Base-by-base conservation (phyloP, 108 stramenopile genomes). In the Skeletonema marinoi region DNA sequence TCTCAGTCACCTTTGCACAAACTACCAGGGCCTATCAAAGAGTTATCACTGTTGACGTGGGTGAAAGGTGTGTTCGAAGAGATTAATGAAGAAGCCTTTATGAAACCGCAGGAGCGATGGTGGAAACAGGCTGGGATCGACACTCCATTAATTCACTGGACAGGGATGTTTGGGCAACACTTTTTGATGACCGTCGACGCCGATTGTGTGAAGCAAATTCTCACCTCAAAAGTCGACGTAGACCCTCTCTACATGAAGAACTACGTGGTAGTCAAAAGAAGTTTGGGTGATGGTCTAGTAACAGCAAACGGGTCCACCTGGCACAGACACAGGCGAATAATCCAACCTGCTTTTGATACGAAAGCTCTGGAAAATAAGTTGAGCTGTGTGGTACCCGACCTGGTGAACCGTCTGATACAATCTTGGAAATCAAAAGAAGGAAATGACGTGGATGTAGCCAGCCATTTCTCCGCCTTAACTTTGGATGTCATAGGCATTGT, bases 401-500 rank as follows among this genome's bases (percentile, higher is more conserved):
- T 78, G 10, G 65, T 78, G 10, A 25, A 61, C 1, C 62, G 38
- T 19, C 71, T 91, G 19, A 67, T 88, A 16, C 46, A 64, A 4
- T 77, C 51, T n/a, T 90, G 90, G 90, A 78, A 85, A 38, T 39
- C 58, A 30, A 86, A 32, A 50, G 42, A 30, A 36, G 71, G 66
- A n/a, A 42, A 72, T 51, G 89, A 85, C 38, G 88, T 91, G 61
- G 85, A 88, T 17, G 19, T 91, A 6, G 21, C 62, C 6, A 64
- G 78, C 21, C 90, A 91, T 62, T 68, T 88, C 25, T 83, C 86
- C 3, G 78, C 77, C 33, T 39, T 87, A 31, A 83, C 90, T 3
- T 79, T 91, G 14, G 90, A 91, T 56, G 77, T 88, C 10, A 78
- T 91, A 51, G 90, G 90, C 17, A 71, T 77, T 41, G 83, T 84